Conservation (phyloP, 768 basidiomycete genomes). For the Gymnopilus junonius region DNA sequence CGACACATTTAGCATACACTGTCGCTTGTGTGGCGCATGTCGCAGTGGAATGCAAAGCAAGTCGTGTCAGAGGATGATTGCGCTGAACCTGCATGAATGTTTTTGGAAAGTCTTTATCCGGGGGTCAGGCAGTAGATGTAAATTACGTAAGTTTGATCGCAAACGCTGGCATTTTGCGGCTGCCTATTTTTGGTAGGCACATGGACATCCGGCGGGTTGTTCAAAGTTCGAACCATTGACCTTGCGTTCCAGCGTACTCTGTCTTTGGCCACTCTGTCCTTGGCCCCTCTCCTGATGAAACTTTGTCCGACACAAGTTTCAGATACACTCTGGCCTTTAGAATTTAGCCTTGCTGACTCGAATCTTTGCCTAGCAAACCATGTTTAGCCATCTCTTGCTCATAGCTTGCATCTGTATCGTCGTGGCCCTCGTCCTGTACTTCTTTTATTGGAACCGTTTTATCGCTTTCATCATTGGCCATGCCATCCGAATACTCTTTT, state of each 20-base stretch:
- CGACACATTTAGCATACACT: constrained; percentile 88
- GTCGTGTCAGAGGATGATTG: constrained; percentile 58
- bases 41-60: constrained; percentile 73
- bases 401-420: constrained; percentile 63
- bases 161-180: neutral
- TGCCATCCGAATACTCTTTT: constrained; percentile 70
- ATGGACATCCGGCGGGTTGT: no score
- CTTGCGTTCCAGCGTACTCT: no score
- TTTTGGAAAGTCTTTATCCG: no score
- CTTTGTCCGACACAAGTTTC: neutral
- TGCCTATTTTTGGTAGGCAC: no score
- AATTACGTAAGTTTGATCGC: neutral
- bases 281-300: neutral
- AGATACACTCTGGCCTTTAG: neutral
- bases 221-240: no score
- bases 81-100: constrained; percentile 23
- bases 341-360: neutral
- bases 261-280: neutral
- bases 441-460: constrained; percentile 93
- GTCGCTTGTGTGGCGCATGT: constrained; percentile 76
- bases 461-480: constrained; percentile 71
- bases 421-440: constrained; percentile 66
- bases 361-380: constrained; percentile 23
- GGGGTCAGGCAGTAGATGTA: no score
- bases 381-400: constrained; percentile 66